A percentile compares a stretch with the other conserved stretches of the same genome.
phyloP scores from a whole-genome alignment of 805 yeast species.

The Wickerhamomyces alni region DNA sequence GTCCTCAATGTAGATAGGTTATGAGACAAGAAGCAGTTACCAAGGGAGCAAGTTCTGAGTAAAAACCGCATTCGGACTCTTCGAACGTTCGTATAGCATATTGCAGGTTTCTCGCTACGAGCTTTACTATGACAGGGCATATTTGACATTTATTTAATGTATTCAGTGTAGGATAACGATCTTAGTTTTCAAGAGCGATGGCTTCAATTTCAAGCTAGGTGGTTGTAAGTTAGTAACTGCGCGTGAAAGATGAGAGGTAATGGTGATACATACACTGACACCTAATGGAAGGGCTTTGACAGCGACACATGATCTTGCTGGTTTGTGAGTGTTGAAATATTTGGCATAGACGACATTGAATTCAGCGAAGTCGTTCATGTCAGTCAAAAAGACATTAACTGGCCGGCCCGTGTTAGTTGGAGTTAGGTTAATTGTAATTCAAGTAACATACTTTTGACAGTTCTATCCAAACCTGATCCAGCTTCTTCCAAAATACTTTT shows the following conservation, averaged over 20 bases:
- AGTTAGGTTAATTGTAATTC: too few species aligned
- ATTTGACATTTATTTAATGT: too few species aligned
- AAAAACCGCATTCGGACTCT: too few species aligned
- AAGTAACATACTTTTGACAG: slow-evolving; percentile 58
- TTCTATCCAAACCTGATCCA: slow-evolving; percentile 75
- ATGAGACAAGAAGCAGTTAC: too few species aligned
- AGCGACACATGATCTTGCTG: slow-evolving; percentile 98
- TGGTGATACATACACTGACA: slow-evolving; percentile 41
- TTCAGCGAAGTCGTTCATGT: slow-evolving; percentile 78
- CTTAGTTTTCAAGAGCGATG: slow-evolving; percentile 65
- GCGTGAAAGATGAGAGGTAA: neutral
- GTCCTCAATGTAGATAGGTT: too few species aligned
- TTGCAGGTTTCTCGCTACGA: too few species aligned
- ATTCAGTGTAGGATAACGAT: too few species aligned
- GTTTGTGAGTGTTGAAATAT: slow-evolving; percentile 73
- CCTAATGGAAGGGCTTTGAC: slow-evolving; percentile 88
- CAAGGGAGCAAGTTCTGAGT: too few species aligned
- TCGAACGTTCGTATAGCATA: too few species aligned
- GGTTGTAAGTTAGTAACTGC: slow-evolving; percentile 8
- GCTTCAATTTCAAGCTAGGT: slow-evolving; percentile 76
- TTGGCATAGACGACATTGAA: slow-evolving; percentile 81
- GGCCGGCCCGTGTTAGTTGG: neutral
- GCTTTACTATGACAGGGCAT: too few species aligned
- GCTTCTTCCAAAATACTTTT: slow-evolving; percentile 74
- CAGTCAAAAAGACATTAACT: slow-evolving; percentile 79